These are phyloP conservation scores for Neofusicoccum kwambonambiense DNA, from an alignment of 2,329 filamentous ascomycete genomes.

Conservation along the genomic window DNA sequence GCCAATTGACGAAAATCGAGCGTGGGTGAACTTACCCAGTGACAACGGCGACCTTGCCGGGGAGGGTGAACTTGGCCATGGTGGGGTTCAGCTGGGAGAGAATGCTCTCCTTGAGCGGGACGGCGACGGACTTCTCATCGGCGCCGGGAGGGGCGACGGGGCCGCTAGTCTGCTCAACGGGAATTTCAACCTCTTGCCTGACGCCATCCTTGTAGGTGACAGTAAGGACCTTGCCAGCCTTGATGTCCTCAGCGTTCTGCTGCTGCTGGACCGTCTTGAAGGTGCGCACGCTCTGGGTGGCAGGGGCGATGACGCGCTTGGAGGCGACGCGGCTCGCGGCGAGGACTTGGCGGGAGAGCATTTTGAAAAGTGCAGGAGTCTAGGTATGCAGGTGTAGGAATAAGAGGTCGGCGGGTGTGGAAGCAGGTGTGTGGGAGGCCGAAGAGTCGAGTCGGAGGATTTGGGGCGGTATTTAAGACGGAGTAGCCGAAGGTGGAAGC, in stretches of 20 bases:
- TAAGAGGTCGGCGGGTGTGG: not conserved
- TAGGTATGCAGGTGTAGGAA: not conserved
- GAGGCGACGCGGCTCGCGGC: constrained; percentile 10
- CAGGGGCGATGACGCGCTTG: constrained; percentile 13
- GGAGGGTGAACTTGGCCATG: constrained; percentile 67
- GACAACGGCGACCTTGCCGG: constrained; percentile 69
- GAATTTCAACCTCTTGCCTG: constrained; percentile 22
- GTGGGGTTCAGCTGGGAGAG: constrained; percentile 61
- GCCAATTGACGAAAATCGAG: not conserved
- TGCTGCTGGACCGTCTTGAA: constrained; percentile 13
- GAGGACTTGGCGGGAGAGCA: constrained; percentile 16
- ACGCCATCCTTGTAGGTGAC: constrained; percentile 18
- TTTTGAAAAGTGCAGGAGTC: not conserved
- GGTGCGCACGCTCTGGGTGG: constrained; percentile 10
- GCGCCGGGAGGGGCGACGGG: constrained; percentile 33
- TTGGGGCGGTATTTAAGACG: not conserved
- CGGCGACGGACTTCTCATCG: constrained; percentile 31
- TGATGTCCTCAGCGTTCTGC: constrained; percentile 18
- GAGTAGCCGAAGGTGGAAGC: not conserved
- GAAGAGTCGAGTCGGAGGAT: not conserved
- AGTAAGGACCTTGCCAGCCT: constrained; percentile 17
- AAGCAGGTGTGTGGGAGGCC: not conserved
- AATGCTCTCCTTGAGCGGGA: constrained; percentile 37
- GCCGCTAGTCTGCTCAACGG: constrained; percentile 32
- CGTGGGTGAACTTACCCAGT: constrained; percentile 57